Evolutionary conservation across 1,139 yeast species (phyloP), one percentile per base, ranked within the genome.

Genomic region (Kluyveromyces sp.): DNA sequence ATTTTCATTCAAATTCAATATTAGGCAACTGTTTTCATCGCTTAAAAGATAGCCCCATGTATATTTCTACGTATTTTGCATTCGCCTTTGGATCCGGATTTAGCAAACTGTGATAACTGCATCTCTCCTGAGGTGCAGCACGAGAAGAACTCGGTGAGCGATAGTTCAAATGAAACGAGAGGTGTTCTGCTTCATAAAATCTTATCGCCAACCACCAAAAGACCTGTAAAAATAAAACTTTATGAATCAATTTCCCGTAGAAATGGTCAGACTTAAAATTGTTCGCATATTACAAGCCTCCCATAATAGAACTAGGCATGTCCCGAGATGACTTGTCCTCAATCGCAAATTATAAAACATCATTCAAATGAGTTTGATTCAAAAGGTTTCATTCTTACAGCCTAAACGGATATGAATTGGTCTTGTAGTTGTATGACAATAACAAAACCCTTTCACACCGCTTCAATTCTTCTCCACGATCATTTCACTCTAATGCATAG

Each of bases 261-360:
- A 20, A 31, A 38, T 15, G 28, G 39, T 61, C 65, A 61, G 64
- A 49, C 26, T 29, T 49, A 44, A 49, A 55, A 46, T 45, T 62
- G 56, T 63, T 70, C 71, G 71, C 75, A 71, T 65, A 47, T 44
- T 59, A 50, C 64, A 56, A 53, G 51, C 46, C 47, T 52, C 66
- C 68, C 63, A 54, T 59, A 54, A 46, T 57, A 68, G 65, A 64
- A 68, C 74, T 67, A 68, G 76, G 75, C 75, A 57, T 64, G 75
- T 66, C 61, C 62, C 73, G 61, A 63, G 62, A 46, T 45, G 36
- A 44, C 52, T 53, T 48, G 61, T 56, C 58, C 68, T 78, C 74
- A 71, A 78, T 71, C 83, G 83, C 83, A 78, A 78, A 78, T 78
- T 78, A 77, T 67, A 68, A 33, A 35, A 38, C 41, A 38, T 38